Evolutionary conservation across 1,284 basidiomycete species (phyloP).

Genomic region (Puccinia hordei): DNA sequence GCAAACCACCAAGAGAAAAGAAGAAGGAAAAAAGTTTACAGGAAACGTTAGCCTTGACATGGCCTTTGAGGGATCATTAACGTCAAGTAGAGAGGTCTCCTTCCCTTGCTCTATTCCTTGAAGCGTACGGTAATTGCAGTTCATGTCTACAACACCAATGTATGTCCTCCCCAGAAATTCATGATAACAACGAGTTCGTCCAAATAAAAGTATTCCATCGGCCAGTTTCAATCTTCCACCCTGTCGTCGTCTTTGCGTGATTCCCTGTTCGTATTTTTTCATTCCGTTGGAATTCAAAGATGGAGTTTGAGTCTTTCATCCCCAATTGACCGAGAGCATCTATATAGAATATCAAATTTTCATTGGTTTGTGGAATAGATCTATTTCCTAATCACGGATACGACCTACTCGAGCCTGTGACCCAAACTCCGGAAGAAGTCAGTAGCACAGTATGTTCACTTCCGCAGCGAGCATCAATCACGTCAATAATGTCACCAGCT

Average conservation of each 20-base stretch:
- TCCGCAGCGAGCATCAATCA: slow-evolving; percentile 36
- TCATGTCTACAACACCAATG: neutral
- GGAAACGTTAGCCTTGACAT: neutral
- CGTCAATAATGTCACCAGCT: slow-evolving; percentile 37
- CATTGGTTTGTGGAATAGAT: neutral
- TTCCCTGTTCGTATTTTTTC: neutral
- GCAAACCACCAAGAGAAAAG: neutral
- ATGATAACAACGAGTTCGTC: neutral
- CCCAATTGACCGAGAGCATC: slow-evolving; percentile 44
- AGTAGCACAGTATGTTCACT: slow-evolving; percentile 45
- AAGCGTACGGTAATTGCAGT: neutral
- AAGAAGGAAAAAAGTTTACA: neutral
- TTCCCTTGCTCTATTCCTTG: neutral
- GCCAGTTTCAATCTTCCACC: slow-evolving; percentile 15
- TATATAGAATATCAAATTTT: neutral
- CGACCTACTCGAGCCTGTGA: slow-evolving; percentile 40
- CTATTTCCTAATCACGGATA: neutral
- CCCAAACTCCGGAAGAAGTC: slow-evolving; percentile 30
- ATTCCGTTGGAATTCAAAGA: slow-evolving; percentile 16
- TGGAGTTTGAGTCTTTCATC: neutral
- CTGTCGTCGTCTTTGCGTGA: neutral
- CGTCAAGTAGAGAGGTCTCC: neutral
- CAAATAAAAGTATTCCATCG: slow-evolving; percentile 40
- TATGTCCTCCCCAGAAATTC: neutral
- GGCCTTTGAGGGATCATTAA: neutral